Evolutionary conservation across 169 alveolate species (phyloP).

Genomic region (Theileria parva): DNA sequence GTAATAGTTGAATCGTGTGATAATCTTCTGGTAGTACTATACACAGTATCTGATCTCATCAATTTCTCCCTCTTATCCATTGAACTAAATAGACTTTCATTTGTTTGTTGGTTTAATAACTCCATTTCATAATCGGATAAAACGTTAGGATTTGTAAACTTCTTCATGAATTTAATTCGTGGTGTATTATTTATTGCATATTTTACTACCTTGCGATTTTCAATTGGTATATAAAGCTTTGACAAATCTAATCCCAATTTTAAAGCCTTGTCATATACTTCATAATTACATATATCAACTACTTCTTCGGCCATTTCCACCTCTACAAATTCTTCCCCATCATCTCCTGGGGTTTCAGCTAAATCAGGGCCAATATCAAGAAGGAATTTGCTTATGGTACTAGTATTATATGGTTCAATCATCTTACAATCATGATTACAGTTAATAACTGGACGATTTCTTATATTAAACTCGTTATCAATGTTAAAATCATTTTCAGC

Average conservation of each 20-base stretch:
- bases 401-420: slow-evolving; percentile 11
- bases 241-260: not conserved
- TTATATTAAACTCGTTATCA: slow-evolving; percentile 4
- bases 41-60: too few species aligned
- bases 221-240: not conserved
- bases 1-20: too few species aligned
- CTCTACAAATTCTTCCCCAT: not conserved
- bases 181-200: not conserved
- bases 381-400: not conserved
- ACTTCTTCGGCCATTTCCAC: not conserved
- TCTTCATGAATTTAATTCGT: not conserved
- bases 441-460: not conserved
- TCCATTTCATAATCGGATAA: too few species aligned
- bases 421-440: not conserved
- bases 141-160: not conserved
- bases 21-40: too few species aligned
- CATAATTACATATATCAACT: slow-evolving; percentile 1
- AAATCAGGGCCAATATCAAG: not conserved
- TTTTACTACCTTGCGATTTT: not conserved
- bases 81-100: too few species aligned
- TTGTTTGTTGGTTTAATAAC: too few species aligned
- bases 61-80: too few species aligned
- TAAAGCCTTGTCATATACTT: not conserved
- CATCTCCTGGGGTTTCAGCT: not conserved
- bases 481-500: slow-evolving; percentile 6